Percentiles rank a stretch among this genome's conserved stretches.
These are phyloP conservation scores for Pleurotus citrinopileatus DNA, from an alignment of 768 basidiomycete genomes.

Conservation along the genomic window DNA sequence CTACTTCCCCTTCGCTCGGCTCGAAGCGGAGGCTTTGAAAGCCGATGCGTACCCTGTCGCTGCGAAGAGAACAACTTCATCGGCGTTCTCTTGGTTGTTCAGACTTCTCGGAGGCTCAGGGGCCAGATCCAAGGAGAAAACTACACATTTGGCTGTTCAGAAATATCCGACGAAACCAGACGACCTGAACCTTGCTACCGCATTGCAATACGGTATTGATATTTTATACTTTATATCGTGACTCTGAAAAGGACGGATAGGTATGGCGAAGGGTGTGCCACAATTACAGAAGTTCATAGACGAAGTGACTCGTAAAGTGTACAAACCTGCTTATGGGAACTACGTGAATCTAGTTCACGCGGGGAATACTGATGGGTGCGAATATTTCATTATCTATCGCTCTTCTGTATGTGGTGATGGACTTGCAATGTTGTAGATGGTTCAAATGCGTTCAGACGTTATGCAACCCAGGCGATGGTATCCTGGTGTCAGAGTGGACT, in stretches of 20 bases:
- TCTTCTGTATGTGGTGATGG: background rate
- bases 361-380: conserved; percentile 67
- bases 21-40: conserved; percentile 53
- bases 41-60: conserved; percentile 46
- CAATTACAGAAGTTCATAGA: conserved; percentile 54
- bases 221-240: background rate
- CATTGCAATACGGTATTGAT: conserved; percentile 64
- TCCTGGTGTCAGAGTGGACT: conserved; percentile 68
- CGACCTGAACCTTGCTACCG: conserved; percentile 56
- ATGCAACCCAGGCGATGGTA: conserved; percentile 61
- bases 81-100: conserved; percentile 55
- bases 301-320: conserved; percentile 52
- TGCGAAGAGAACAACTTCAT: conserved; percentile 19
- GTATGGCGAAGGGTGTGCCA: conserved; percentile 47
- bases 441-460: conserved; percentile 54
- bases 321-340: conserved; percentile 60
- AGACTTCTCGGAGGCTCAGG: conserved; percentile 38
- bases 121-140: conserved; percentile 28
- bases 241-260: conserved; percentile 19
- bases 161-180: conserved; percentile 51
- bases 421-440: conserved; percentile 28
- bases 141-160: conserved; percentile 49
- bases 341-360: conserved; percentile 54
- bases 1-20: conserved; percentile 66
- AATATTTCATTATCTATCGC: conserved; percentile 12